Base-by-base conservation (phyloP, 2,329 filamentous ascomycete species). In the Pyrenochaeta sp. region DNA sequence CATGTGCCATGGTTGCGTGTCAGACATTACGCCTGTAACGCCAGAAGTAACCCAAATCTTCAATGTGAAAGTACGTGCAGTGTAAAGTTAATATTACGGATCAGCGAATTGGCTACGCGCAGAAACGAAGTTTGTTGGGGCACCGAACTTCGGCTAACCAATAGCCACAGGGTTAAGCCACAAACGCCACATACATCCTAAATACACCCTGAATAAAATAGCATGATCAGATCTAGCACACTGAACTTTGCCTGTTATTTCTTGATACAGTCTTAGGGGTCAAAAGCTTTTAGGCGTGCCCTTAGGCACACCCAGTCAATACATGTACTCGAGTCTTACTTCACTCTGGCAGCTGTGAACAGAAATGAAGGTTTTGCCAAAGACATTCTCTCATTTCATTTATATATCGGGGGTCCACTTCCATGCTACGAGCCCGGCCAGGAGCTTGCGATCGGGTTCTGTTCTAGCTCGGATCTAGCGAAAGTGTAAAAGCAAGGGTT, bases 1-100 rank as follows among this genome's bases (percentile, higher is more conserved):
- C 2, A 68, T 32, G 5, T 64, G 56, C 61, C 66, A 71, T 61
- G 47, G 42, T 12, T 43, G n/a, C 2, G 25, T 5, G 15, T 47
- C n/a, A 44, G 24, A 4, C 42, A 44, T 44, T 44, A 22, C 25
- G 28, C 24, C 24, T 28, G 10, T 15, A n/a, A 28, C 15, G 13
- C 13, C 15, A 39, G 15, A 19, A 19, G 7, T 9, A 36, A 2
- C 9, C 13, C 15, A 39, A 39, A 6, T 1, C 15, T 13, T 5
- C 36, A 30, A 30, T 42, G n/a, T 4, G 12, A 12, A 7, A 27
- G 24, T 28, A 13, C 28, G 12, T 28, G 7, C 7, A 24, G 5
- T 13, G 42, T 27, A 13, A 39, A 5, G 10, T 39, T 5, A 8
- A 8, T 15, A 15, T 39, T 19, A 39, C 9, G n/a, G 5, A 39